Evolutionary conservation across 2,329 filamentous ascomycete genomes (phyloP), one percentile per base, ranked within the genome.

Genomic region (Dothistroma septosporum): DNA sequence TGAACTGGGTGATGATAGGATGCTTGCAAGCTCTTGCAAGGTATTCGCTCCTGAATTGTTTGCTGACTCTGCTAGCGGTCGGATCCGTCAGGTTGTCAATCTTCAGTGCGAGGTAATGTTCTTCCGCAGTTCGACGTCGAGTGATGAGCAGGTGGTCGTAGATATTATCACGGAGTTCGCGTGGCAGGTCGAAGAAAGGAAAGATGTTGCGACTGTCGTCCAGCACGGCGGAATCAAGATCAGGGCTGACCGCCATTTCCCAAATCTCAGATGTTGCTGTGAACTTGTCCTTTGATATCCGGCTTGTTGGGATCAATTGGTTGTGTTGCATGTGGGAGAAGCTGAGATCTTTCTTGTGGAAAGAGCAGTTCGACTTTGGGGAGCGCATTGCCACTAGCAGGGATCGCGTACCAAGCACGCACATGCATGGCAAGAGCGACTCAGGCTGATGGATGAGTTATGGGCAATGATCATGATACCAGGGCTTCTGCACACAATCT

Each of bases 201-300:
- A 64, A 64, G 48, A 61, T 61, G 19, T 79, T 21, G 28, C 32
- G 49, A 4, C 28, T 14, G 35, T 28, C 35, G 53, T 31, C 53
- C 32, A 24, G n/a, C 1, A 28, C 14, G 24, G n/a, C n/a, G n/a
- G n/a, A n/a, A n/a, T n/a, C n/a, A n/a, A n/a, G n/a, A n/a, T n/a
- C 21, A 28, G 49, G 6, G 49, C 7, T 8, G 12, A 21, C 7
- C 32, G 44, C 21, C 21, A n/a, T 47, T 47, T n/a, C 8, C n/a
- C n/a, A 16, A n/a, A 47, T 7, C 14, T 47, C 8, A n/a, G 8
- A 8, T 7, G 16, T 47, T 47, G 44, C 44, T 47, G 16, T n/a
- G 44, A 16, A n/a, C 8, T 8, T 47, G 6, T 9, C 4, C 16
- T 2, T 28, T 21, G 5, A 9, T 44, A n/a, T n/a, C n/a, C n/a